Evolutionary conservation across 805 yeast genomes (phyloP), one percentile per base, ranked within the genome.

Genomic region (Teunomyces kruisii): DNA sequence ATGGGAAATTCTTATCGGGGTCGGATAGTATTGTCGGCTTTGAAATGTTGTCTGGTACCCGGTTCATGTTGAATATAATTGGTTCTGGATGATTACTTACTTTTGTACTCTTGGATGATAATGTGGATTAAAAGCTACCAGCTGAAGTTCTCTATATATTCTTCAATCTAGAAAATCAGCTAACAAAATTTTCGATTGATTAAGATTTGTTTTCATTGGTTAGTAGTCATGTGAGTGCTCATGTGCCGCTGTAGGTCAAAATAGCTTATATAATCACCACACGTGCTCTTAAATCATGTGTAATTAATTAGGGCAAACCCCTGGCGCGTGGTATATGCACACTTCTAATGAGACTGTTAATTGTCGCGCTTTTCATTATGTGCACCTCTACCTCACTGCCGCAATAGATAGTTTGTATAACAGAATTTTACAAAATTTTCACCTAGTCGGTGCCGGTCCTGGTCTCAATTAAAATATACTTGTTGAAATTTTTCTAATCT

Each of bases 171-270:
- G 38, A 35, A 35, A 35, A 35, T 35, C 38, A 35, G 38, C 38
- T 35, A 35, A 35, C 38, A 35, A 35, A 35, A 35, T 35, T 35
- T 35, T 35, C 38, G 38, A 35, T 22, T 35, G 38, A 35, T 35
- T 35, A 35, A 35, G 38, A 22, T 35, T 35, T 35, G 38, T 35
- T 35, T 35, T 35, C 38, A 35, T 35, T 35, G 38, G 38, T 35
- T 35, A 24, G 28, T n/a, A 19, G 17, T 35, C 38, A 35, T 22
- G 38, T 35, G 38, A 35, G 38, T 35, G 38, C 27, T 35, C 38
- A 35, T 35, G 38, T 35, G 38, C 38, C 36, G 6, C 10, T 22
- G 4, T 12, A 17, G 17, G n/a, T 12, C 7, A 12, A 9, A 17
- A 5, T n/a, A 6, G 2, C 22, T 35, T 35, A 35, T 22, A 12